Conservation (phyloP, 208 protist genomes). For the Acanthamoeba triangularis region DNA sequence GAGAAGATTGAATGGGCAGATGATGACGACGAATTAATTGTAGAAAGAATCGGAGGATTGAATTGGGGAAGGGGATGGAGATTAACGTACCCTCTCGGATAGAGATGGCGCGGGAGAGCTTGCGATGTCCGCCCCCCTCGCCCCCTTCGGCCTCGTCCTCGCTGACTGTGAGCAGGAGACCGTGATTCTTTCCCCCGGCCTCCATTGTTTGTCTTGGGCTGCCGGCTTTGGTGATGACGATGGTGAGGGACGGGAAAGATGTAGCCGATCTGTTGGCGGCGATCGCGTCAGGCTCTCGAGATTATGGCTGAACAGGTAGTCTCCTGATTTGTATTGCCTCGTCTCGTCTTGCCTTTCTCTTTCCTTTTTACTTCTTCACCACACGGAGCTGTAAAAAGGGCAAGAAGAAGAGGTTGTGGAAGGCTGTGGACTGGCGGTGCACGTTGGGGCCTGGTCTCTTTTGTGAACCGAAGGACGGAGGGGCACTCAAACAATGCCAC, state of each 20-base stretch:
- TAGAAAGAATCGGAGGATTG: neutral
- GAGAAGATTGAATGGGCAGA: neutral
- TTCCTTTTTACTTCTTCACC: neutral
- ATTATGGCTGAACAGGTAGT: too few species aligned
- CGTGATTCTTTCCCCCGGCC: too few species aligned
- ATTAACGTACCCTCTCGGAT: neutral
- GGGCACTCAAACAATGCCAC: too few species aligned
- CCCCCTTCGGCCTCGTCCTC: neutral
- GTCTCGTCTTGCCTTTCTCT: neutral
- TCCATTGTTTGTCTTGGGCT: too few species aligned
- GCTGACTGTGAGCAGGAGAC: neutral
- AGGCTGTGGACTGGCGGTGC: too few species aligned
- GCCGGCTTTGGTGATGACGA: too few species aligned
- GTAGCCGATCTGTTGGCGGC: too few species aligned
- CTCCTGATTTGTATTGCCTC: neutral
- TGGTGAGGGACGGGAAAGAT: too few species aligned
- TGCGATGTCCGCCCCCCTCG: neutral
- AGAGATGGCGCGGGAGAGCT: constrained; percentile 13
- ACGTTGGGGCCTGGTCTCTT: too few species aligned
- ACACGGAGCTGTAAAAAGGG: neutral
- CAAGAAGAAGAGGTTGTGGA: too few species aligned
- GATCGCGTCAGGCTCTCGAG: too few species aligned
- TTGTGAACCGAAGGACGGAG: too few species aligned
- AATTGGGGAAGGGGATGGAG: neutral
- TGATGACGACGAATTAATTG: neutral